Evolutionary conservation across 1,284 basidiomycete species (phyloP), one percentile per base, ranked within the genome.

Genomic region (Naganishia cerealis): DNA sequence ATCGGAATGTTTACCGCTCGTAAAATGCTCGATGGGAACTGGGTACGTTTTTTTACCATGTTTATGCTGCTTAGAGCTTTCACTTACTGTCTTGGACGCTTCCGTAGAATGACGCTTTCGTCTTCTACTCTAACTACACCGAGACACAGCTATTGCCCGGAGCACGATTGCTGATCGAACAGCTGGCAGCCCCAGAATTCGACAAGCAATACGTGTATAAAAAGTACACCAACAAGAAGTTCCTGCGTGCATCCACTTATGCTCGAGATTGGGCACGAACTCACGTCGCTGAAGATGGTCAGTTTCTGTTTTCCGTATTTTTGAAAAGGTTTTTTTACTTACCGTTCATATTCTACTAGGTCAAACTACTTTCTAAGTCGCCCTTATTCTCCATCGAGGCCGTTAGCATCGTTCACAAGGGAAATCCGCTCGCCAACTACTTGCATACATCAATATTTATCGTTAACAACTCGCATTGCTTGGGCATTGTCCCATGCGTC

Each of bases 201-300:
- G 86, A 88, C 48, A 85, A 87, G 67, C 88, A 90, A 75, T 94
- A 94, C 80, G 90, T 96, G 40, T 96, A 88, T 86, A 90, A 90
- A 84, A 99, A 99, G 84, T 99, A 99, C 80, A 88, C 92, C 65
- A 88, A 91, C 86, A 95, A 94, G 87, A 93, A 94, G 83, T 96
- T 94, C 86, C 86, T 97, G 77, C 92, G 94, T 80, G 94, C 84
- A 13, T 81, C 80, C 52, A 80, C 82, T 36, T 85, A 84, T 72
- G 84, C 84, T 0, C 72, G 83, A 57, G 82, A 84, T 73, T 84
- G 83, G 83, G 83, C 83, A 36, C 40, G 43, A 57, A 46, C 54
- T n/a, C 40, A 68, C 54, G 59, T 65, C 29, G 46, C 46, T 16
- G 24, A 54, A 39, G 57, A 68, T 54, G 59, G 67, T 68, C 21